Evolutionary conservation across 1,139 yeast species (phyloP).

Genomic region (Sugiyamaella japonica): DNA sequence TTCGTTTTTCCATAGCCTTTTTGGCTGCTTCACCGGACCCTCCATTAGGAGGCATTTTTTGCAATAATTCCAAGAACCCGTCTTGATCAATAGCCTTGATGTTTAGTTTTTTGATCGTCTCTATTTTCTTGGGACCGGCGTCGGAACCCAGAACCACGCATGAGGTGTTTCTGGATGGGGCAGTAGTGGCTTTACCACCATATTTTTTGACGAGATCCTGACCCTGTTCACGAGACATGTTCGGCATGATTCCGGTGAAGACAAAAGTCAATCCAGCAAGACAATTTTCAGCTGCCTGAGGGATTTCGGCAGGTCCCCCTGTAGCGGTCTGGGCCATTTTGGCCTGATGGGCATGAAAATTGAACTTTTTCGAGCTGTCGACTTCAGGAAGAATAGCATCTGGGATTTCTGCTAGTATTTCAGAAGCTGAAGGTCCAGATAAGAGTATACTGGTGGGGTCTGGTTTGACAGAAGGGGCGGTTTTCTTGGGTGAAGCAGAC

Average conservation of each 20-base stretch:
- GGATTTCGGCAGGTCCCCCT: conserved; percentile 46
- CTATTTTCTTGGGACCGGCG: conserved; percentile 95
- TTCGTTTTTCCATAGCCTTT: conserved; percentile 67
- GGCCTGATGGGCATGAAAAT: conserved; percentile 52
- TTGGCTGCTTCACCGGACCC: conserved; percentile 79
- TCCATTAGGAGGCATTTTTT: conserved; percentile 88
- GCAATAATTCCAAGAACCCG: conserved; percentile 74
- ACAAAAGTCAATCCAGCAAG: conserved; percentile 85
- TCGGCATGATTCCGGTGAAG: conserved; percentile 87
- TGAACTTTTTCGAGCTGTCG: conserved; percentile 50
- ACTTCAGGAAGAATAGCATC: conserved; percentile 67
- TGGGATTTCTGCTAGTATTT: conserved; percentile 59
- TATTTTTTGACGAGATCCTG: conserved; percentile 76
- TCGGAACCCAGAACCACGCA: conserved; percentile 91
- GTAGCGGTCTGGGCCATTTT: conserved; percentile 24
- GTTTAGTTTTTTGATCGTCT: conserved; percentile 67
- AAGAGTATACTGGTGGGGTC: neutral
- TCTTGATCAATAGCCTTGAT: conserved; percentile 84
- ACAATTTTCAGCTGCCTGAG: conserved; percentile 81
- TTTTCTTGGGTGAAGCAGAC: neutral
- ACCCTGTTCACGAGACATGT: conserved; percentile 71
- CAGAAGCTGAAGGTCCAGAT: conserved; percentile 46
- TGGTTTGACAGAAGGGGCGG: neutral
- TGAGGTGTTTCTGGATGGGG: conserved; percentile 83
- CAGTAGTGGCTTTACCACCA: conserved; percentile 92